Percentiles rank a stretch among this genome's conserved stretches.
Conservation (phyloP, 768 basidiomycete species). For the Podaxis sp. region DNA sequence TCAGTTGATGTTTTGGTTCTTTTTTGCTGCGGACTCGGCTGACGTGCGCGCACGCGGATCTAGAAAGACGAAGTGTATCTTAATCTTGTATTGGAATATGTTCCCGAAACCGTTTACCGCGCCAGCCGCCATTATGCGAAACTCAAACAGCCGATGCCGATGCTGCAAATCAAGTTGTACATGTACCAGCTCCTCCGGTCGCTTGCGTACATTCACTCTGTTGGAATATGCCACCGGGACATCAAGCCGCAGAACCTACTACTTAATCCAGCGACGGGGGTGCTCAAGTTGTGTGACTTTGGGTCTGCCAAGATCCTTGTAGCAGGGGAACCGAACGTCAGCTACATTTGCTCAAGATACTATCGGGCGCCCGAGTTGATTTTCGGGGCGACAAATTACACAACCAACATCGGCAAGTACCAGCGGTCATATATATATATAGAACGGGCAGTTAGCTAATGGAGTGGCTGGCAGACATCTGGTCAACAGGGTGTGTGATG, state of each 20-base stretch:
- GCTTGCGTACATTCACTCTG: constrained; percentile 98
- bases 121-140: constrained; percentile 99
- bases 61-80: constrained; percentile 99
- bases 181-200: constrained; percentile 99
- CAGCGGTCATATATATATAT: constrained; percentile 3
- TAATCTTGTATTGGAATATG: constrained; percentile 98
- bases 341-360: constrained; percentile 99
- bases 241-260: constrained; percentile 99
- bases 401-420: constrained; percentile 92
- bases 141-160: constrained; percentile 99
- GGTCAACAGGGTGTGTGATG: constrained; percentile 99
- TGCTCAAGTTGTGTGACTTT: constrained; percentile 98
- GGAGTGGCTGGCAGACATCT: constrained; percentile 68
- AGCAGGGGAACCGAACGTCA: constrained; percentile 97
- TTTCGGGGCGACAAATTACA: constrained; percentile 99
- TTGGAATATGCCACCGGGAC: constrained; percentile 99
- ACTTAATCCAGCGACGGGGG: constrained; percentile 94
- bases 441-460: constrained; percentile 15
- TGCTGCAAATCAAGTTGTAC: constrained; percentile 99
- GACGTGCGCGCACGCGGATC: not conserved
- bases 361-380: constrained; percentile 99
- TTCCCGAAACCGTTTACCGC: constrained; percentile 99
- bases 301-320: constrained; percentile 98
- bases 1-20: not conserved
- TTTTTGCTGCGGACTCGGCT: not conserved